A percentile compares a stretch with the other conserved stretches of the same genome.
Evolutionary conservation across 2,329 filamentous ascomycete genomes (phyloP).

Genomic region (Hypoxylon sp.): DNA sequence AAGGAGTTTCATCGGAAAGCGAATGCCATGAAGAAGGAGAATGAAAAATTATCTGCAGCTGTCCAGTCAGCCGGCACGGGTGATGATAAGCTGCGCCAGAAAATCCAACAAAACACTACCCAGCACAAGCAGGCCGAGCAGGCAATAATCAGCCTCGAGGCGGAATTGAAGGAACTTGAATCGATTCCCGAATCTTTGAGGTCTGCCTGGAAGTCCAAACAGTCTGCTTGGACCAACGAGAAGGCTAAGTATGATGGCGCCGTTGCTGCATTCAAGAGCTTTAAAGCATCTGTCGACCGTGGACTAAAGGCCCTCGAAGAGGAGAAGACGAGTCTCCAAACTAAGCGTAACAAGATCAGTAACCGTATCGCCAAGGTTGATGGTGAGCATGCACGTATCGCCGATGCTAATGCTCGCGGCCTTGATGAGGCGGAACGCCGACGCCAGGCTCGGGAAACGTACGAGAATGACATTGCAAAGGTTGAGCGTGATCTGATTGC

Average conservation of each 20-base stretch:
- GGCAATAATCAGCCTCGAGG: constrained; percentile 68
- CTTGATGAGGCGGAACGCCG: constrained; percentile 74
- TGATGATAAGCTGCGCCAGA: constrained; percentile 82
- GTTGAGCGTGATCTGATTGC: constrained; percentile 63
- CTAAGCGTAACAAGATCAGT: constrained; percentile 80
- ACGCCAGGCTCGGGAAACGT: constrained; percentile 64
- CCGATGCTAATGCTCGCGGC: constrained; percentile 76
- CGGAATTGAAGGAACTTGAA: constrained; percentile 75
- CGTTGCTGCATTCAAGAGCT: constrained; percentile 67
- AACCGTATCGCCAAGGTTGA: constrained; percentile 80
- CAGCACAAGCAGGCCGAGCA: constrained; percentile 76
- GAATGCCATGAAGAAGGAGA: constrained; percentile 78
- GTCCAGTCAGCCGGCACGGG: constrained; percentile 78
- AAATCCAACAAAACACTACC: constrained; percentile 80
- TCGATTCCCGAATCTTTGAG: constrained; percentile 74
- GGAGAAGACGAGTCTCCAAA: constrained; percentile 74
- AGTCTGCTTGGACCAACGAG: constrained; percentile 68
- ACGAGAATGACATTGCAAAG: constrained; percentile 63
- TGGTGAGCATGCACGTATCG: constrained; percentile 78
- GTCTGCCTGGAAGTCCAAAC: constrained; percentile 68
- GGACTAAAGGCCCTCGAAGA: constrained; percentile 74
- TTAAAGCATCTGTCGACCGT: constrained; percentile 74
- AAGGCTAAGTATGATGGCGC: constrained; percentile 73
- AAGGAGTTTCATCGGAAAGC: constrained; percentile 82
- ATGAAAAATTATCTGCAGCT: constrained; percentile 76